These are phyloP conservation scores for Scytalidium sp. DNA, from an alignment of 2,329 filamentous ascomycete species.

Conservation along the genomic window DNA sequence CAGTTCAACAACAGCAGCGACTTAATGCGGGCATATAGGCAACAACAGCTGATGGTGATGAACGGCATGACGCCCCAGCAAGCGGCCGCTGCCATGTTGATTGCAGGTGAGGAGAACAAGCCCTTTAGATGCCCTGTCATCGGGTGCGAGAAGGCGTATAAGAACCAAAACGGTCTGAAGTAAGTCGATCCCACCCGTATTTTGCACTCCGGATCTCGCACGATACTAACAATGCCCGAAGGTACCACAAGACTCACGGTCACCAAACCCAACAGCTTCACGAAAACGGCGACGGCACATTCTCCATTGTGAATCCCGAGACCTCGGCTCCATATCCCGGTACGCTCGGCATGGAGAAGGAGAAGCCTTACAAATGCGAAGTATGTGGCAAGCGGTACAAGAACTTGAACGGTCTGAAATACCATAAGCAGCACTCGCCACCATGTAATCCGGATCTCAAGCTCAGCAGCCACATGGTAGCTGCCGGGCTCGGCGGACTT, in stretches of 20 bases:
- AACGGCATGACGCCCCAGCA: conserved; percentile 21
- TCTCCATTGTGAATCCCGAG: conserved; percentile 96
- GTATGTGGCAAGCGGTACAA: conserved; percentile 98
- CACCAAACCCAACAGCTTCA: conserved; percentile 96
- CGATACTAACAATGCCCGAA: conserved; percentile 28
- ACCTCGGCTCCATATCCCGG: conserved; percentile 93
- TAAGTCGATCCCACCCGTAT: conserved; percentile 47
- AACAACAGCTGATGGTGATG: conserved; percentile 50
- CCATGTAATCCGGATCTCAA: conserved; percentile 85
- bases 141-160: conserved; percentile 98
- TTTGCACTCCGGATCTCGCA: neutral
- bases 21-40: conserved; percentile 63
- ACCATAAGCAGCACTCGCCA: conserved; percentile 81
- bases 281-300: conserved; percentile 94
- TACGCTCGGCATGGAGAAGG: conserved; percentile 98
- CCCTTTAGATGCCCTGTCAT: conserved; percentile 98
- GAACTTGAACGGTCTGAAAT: conserved; percentile 98
- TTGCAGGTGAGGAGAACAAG: conserved; percentile 86
- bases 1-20: conserved; percentile 66
- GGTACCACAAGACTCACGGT: conserved; percentile 76
- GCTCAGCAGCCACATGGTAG: conserved; percentile 31
- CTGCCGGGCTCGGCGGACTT: conserved; percentile 25
- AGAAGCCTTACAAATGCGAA: conserved; percentile 97
- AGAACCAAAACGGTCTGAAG: conserved; percentile 98
- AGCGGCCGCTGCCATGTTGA: conserved; percentile 49